Percentiles rank a stretch among this genome's conserved stretches.
phyloP scores from a whole-genome alignment of 306 rosid species.

The Rosa rugosa region DNA sequence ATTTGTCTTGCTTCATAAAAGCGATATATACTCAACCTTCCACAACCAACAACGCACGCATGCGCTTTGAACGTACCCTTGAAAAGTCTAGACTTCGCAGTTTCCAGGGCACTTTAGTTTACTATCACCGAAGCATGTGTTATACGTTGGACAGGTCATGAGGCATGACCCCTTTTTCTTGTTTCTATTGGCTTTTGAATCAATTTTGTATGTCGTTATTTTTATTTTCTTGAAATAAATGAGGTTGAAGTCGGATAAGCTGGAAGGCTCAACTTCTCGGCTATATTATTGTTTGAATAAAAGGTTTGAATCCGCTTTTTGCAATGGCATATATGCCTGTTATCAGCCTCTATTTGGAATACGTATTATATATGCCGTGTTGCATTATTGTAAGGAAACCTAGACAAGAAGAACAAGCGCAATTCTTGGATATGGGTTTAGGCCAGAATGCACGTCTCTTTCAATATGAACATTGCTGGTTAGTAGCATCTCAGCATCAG shows the following conservation, averaged over 20 bases:
- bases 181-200: neutral
- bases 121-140: neutral
- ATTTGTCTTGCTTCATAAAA: neutral
- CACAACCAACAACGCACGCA: neutral
- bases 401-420: neutral
- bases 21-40: neutral
- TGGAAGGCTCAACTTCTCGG: too few relatives aligned
- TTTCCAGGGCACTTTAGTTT: neutral
- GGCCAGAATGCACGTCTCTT: conserved; percentile 10
- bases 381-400: neutral
- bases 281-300: too few relatives aligned
- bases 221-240: too few relatives aligned
- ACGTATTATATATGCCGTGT: neutral
- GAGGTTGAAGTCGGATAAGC: too few relatives aligned
- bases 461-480: conserved; percentile 5
- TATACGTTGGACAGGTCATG: neutral
- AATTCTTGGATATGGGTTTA: neutral
- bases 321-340: too few relatives aligned
- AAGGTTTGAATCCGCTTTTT: too few relatives aligned
- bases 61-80: neutral
- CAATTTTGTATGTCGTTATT: neutral
- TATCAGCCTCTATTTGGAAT: neutral
- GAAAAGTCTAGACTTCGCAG: neutral
- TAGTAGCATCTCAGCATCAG: conserved; percentile 20
- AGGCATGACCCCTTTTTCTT: neutral